Conservation (phyloP, 257 asterid species). For the Thymus quinquecostatus region DNA sequence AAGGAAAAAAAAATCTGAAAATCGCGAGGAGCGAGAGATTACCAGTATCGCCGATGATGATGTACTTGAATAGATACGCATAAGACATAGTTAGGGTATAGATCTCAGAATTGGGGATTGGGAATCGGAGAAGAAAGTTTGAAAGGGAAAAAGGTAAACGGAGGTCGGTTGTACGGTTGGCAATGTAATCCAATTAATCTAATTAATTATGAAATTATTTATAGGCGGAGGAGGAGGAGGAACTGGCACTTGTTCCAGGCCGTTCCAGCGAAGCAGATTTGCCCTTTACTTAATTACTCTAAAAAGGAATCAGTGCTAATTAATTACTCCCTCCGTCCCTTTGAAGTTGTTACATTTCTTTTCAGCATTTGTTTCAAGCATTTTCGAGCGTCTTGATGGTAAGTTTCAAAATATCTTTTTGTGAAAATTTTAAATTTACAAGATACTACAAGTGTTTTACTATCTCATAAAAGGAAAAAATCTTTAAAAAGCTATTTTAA, state of each 20-base stretch:
- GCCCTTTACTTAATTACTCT: no score
- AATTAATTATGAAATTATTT: neutral
- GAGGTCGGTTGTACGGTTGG: slow-evolving; percentile 15
- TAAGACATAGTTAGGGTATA: slow-evolving; percentile 57
- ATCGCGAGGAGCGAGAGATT: slow-evolving; percentile 23
- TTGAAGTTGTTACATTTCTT: no score
- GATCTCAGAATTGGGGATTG: slow-evolving; percentile 20
- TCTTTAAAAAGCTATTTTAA: no score
- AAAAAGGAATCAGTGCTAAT: no score
- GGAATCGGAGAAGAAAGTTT: neutral
- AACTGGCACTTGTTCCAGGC: slow-evolving; percentile 23
- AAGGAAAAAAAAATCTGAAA: neutral
- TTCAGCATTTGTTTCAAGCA: no score
- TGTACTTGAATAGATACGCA: slow-evolving; percentile 87
- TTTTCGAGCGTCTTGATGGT: no score
- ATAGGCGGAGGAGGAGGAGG: no score
- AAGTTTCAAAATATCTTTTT: no score
- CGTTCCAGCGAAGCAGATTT: slow-evolving; percentile 36
- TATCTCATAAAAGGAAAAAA: no score
- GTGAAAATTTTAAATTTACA: no score
- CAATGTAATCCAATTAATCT: neutral
- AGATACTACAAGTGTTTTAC: no score
- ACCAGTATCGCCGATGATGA: slow-evolving; percentile 97
- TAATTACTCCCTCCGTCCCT: no score
- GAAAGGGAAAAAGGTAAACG: neutral